Evolutionary conservation across 1,284 basidiomycete genomes (phyloP), one percentile per base, ranked within the genome.

Genomic region (Tilletia setariae): DNA sequence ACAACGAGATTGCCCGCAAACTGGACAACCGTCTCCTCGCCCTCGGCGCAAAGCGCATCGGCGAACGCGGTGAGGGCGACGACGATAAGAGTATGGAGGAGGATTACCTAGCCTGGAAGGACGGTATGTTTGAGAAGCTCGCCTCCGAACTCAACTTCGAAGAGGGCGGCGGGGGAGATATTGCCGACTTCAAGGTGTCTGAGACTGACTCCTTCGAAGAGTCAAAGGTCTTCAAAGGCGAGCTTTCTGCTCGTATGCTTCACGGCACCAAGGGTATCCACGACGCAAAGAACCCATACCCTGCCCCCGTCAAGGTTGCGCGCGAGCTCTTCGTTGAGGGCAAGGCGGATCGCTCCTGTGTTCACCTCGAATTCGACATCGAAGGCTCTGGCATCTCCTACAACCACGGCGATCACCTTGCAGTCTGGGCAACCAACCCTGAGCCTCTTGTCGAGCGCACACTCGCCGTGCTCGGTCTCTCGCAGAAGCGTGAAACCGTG

Each of bases 51-150:
- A 84, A 87, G 70, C 89, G 93, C 70, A 91, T 98, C 65, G 94
- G 94, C 65, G 90, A 91, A 82, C 87, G 90, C 51, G 96, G 95
- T 21, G 94, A 98, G 84, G 95, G 95, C 75, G 95, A 98, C 81
- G 95, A 98, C 82, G 95, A 98, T 84, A 96, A 96, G 86, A 94
- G 91, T 81, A 95, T 98, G 92, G 95, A 98, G 84, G 96, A 98
- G 85, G 95, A 98, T 84, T 98, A 98, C 83, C 87, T 98, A n/a
- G 93, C 92, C 74, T 98, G 95, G 95, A 98, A 98, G 84, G 95
- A 98, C 82, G 87, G 86, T 77, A 94, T 97, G 93, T 97, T 94
- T 90, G 90, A 91, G 59, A 88, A 89, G 4, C 92, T 98, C 70
- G 87, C 93, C 32, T 84, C 87, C 72, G 87, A 87, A 63, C 88